Base-by-base conservation (phyloP, 208 protist genomes). In the Acanthamoeba healyi region DNA sequence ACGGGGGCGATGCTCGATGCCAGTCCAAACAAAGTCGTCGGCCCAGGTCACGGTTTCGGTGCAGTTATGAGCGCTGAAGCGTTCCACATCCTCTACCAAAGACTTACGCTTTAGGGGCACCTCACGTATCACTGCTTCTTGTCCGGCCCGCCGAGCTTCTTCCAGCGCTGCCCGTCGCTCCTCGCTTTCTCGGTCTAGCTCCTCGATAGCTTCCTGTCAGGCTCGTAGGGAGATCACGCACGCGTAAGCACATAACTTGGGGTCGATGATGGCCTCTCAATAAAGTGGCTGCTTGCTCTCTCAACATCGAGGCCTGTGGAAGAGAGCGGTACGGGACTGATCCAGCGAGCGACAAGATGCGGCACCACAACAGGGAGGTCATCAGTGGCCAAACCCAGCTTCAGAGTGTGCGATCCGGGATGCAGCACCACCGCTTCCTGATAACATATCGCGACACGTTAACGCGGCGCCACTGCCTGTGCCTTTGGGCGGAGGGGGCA, bases 1-100 rank as follows among this genome's bases (percentile, higher is more conserved):
- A 9, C 51, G n/a, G 0, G 84, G 84, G 14, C 32, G 49, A 12
- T 44, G 38, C 22, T 32, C n/a, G 0, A 36, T 72, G 19, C 15
- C 12, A 19, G 84, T 91, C 84, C 84, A 91, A 15, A 91, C 34
- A 51, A 91, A 91, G 15, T 91, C 46, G 24, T 70, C 84, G 36
- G 56, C 42, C 56, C 84, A 91, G 32, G 56, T 91, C 14, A 87
- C 84, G 0, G 38, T 44, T 29, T 91, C 84, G 19, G 84, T 91
- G 29, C 84, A 91, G 34, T 91, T 91, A 19, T 63, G 24, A 7
- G 46, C 32, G 36, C n/a, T 34, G 42, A 91, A 91, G 24, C 84
- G 84, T 26, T 91, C 84, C 49, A 87, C 49, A 22, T 87, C 79
- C 22, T 87, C 79, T 17, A 87, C 79, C 19, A 87, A 26, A 24